A percentile compares a stretch with the other conserved stretches of the same genome.
phyloP scores from a whole-genome alignment of 2,329 filamentous ascomycete genomes.

The Venturia carpophila region DNA sequence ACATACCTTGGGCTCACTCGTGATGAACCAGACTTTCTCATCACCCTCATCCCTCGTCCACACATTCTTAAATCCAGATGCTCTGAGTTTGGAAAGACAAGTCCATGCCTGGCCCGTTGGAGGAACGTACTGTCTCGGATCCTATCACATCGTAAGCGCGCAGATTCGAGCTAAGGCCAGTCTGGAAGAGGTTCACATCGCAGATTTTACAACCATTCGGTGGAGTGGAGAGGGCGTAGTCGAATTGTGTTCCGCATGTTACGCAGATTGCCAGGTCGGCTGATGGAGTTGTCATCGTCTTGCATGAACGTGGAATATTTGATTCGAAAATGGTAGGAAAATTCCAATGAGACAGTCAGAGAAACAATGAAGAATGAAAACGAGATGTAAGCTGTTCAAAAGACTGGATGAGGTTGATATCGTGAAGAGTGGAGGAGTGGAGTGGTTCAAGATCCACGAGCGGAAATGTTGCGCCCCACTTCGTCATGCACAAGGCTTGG shows the following conservation, averaged over 20 bases:
- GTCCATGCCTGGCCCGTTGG: slow-evolving; percentile 58
- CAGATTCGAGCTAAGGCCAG: too few relatives aligned
- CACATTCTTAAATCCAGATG: slow-evolving; percentile 7
- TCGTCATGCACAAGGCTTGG: slow-evolving; percentile 5
- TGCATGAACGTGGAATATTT: not conserved
- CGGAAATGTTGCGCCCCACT: not conserved
- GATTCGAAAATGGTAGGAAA: not conserved
- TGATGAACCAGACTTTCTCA: slow-evolving; percentile 37
- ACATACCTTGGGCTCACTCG: slow-evolving; percentile 35
- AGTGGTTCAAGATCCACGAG: not conserved
- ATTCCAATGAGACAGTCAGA: not conserved
- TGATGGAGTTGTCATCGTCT: slow-evolving; percentile 22
- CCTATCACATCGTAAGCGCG: slow-evolving; percentile 28
- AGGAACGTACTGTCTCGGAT: slow-evolving; percentile 61
- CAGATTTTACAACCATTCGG: slow-evolving; percentile 60
- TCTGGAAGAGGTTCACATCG: slow-evolving; percentile 44
- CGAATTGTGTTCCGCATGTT: slow-evolving; percentile 64
- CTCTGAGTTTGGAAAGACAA: slow-evolving; percentile 36
- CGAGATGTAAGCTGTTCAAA: not conserved
- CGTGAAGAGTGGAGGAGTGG: slow-evolving; percentile 10
- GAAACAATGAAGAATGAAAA: not conserved
- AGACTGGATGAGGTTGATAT: not conserved
- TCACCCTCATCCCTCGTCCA: slow-evolving; percentile 37
- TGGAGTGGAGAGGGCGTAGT: slow-evolving; percentile 41
- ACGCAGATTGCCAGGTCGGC: slow-evolving; percentile 52